Evolutionary conservation across 805 yeast genomes (phyloP), one percentile per base, ranked within the genome.

Genomic region (Starmerella cellae): DNA sequence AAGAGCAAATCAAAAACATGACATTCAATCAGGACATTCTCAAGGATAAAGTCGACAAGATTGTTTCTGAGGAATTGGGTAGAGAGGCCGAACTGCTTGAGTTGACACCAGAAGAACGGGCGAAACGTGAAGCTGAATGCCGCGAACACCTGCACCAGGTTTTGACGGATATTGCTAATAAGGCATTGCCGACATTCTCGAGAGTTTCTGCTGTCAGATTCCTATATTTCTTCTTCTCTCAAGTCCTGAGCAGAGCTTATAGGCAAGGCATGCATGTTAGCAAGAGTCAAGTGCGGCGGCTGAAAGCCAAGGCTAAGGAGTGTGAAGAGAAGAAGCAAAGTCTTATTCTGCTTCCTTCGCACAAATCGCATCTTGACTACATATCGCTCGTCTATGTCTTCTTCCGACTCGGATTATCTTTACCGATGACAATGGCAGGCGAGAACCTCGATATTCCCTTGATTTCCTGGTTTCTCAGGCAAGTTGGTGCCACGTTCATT

Each of bases 361-460:
- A 75, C 58, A 73, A 73, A 55, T 70, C 77, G 10, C 81, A 75
- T 53, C 61, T 74, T 32, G 81, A 75, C 56, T 75, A 75, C 54
- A 72, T 75, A 39, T 69, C 75, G 41, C 53, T 75, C 38, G 79
- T 75, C 50, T 63, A 73, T 41, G 60, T 73, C 26, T 64, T 73
- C 45, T 65, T 73, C 49, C 60, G 79, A 27, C 65, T 74, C 49
- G 74, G 73, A 22, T 56, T 75, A 42, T 63, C 77, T 3, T 56
- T 67, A 10, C 81, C 81, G 1, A 58, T 69, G 4, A 77, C 75
- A 5, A 71, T 75, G 29, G 80, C 81, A 1, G 81, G 81, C n/a
- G 79, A 75, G 38, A 75, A 75, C 54, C 66, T 75, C 53, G 74
- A 75, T 51, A 74, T 75, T 35, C 72, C 77, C 1, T 59, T 74